Base-by-base conservation (phyloP, 305 asterid species). In the Coffea humblotiana region DNA sequence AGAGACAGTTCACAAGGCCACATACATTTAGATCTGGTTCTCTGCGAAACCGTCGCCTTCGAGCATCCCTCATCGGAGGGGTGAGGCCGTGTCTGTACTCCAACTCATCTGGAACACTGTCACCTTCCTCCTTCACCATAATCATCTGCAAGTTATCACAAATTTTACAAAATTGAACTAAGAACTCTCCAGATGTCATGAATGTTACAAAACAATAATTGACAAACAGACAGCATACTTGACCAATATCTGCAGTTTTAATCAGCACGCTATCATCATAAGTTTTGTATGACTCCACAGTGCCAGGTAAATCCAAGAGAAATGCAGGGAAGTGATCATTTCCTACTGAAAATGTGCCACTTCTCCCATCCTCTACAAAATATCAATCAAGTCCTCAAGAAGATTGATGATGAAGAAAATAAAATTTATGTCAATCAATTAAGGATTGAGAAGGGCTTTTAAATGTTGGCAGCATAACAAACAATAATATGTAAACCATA, bases 21-120 rank as follows among this genome's bases (percentile, higher is more conserved):
- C 66, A 60, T 87, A 94, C 99, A 87, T 96, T 92, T 68, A 96
- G 86, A 88, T 94, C 99, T 23, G 98, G 97, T 80, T 96, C 98
- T 65, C 98, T 92, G 54, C 97, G 96, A 87, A 96, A 94, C 83
- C 98, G 89, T 86, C 98, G 89, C 85, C 99, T 90, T 74, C 96
- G 92, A 81, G 98, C 98, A 91, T 96, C 99, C 88, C 98, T 88
- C 98, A 91, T 92, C 23, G 97, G 93, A 63, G 97, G 98, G 58
- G 98, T 96, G 82, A 96, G 97, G 48, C 98, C 98, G 73, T 96
- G 98, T 81, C 95, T 87, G 80, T 89, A 87, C 88, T 96, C 98
- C 81, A 88, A 90, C 77, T 90, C 89, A 80, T 94, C 98, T 16
- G 98, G 97, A 75, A 82, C 85, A 85, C 82, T 82, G 13, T 94